These are phyloP conservation scores for Cylindricascospora bacillispora DNA, from an alignment of 1,139 yeast genomes.

Conservation along the genomic window DNA sequence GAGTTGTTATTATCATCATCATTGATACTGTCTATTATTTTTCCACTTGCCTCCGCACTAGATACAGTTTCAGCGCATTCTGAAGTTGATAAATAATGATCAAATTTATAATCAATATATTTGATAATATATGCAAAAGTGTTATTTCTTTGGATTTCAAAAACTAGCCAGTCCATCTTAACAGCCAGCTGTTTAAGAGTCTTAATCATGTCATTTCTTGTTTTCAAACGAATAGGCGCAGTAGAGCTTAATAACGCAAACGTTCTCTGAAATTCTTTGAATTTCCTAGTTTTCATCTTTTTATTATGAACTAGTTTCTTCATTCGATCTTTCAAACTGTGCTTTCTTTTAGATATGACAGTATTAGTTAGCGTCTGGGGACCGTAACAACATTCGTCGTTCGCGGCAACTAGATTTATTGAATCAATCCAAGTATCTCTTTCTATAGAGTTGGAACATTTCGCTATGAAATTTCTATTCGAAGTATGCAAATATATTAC, in stretches of 20 bases:
- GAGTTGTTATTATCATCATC: too few species aligned
- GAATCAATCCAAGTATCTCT: conserved; percentile 42
- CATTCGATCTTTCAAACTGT: conserved; percentile 20
- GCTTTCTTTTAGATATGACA: conserved; percentile 17
- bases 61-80: neutral
- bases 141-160: conserved; percentile 34
- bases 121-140: conserved; percentile 31
- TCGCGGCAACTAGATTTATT: conserved; percentile 43
- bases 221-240: conserved; percentile 41
- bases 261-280: conserved; percentile 28
- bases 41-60: too few species aligned
- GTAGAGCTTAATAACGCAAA: conserved; percentile 31
- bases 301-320: conserved; percentile 26
- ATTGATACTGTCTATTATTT: too few species aligned
- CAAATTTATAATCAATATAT: conserved; percentile 11
- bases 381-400: conserved; percentile 30
- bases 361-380: conserved; percentile 16
- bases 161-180: conserved; percentile 42
- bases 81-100: neutral
- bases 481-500: conserved; percentile 21
- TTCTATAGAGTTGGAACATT: conserved; percentile 27
- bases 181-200: conserved; percentile 37
- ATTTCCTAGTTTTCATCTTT: conserved; percentile 25
- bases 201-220: conserved; percentile 35
- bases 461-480: conserved; percentile 24